phyloP scores from a whole-genome alignment of 257 asterid genomes.

The Capsicum chinense region DNA sequence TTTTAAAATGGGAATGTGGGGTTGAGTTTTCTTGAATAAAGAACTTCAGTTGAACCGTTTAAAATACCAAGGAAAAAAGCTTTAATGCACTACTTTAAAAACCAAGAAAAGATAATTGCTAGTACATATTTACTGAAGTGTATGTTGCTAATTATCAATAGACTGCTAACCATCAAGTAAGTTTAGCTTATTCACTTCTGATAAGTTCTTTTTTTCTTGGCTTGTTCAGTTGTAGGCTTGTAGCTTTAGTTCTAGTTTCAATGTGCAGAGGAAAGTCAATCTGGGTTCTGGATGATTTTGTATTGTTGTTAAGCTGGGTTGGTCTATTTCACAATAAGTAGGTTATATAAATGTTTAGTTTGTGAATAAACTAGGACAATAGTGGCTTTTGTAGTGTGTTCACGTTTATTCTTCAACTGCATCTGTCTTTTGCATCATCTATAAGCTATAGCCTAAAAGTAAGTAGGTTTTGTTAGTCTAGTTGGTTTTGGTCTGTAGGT shows the following conservation, averaged over 20 bases:
- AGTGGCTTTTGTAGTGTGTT: background rate
- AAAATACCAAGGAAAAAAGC: too few species aligned
- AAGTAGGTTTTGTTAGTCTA: background rate
- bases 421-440: background rate
- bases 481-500: background rate
- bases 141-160: too few species aligned
- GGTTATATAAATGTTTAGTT: slow-evolving; percentile 17
- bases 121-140: too few species aligned
- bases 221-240: background rate
- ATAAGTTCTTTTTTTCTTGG: background rate
- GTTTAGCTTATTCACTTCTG: background rate
- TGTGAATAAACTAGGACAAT: background rate
- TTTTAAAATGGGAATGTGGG: slow-evolving; percentile 12
- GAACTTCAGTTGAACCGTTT: background rate
- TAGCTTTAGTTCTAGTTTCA: slow-evolving; percentile 24
- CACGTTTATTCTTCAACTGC: slow-evolving; percentile 16
- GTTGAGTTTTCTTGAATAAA: slow-evolving; percentile 21
- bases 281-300: slow-evolving; percentile 8
- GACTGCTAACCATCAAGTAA: background rate
- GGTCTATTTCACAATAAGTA: background rate
- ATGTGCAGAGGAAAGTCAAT: background rate
- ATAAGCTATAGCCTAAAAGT: background rate
- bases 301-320: background rate
- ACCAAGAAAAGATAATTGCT: too few species aligned
- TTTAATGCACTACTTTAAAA: too few species aligned